Evolutionary conservation across 352 stramenopile genomes (phyloP).

Genomic region (Phytophthora hibernalis): DNA sequence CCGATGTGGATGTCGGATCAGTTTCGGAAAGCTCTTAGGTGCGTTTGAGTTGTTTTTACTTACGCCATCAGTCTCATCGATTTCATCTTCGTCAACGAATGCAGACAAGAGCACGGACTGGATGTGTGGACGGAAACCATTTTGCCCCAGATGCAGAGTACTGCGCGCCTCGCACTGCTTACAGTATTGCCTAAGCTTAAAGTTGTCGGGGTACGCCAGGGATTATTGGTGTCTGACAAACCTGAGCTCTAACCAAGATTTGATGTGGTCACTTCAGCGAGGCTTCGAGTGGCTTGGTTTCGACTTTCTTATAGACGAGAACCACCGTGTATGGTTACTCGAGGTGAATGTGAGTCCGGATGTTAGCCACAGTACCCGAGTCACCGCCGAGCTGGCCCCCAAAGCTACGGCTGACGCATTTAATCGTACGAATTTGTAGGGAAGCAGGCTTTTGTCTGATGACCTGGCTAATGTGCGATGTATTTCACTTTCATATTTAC

Average conservation of each 20-base stretch:
- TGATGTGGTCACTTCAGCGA: constrained; percentile 34
- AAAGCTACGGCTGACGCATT: constrained; percentile 59
- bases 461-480: neutral
- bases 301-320: constrained; percentile 81
- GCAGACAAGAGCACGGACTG: constrained; percentile 38
- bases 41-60: neutral
- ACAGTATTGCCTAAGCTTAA: constrained; percentile 55
- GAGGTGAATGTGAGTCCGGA: constrained; percentile 92
- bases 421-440: constrained; percentile 41
- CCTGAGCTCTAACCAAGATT: neutral
- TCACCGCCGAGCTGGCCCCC: constrained; percentile 63
- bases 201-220: constrained; percentile 50
- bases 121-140: constrained; percentile 63
- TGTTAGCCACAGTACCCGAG: constrained; percentile 76
- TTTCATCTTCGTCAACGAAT: neutral
- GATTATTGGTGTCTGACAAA: neutral
- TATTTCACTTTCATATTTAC: constrained; percentile 1
- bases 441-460: neutral
- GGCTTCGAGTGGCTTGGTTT: constrained; percentile 90
- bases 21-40: constrained; percentile 54
- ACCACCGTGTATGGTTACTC: constrained; percentile 69
- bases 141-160: constrained; percentile 68
- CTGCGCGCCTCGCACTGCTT: constrained; percentile 41
- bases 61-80: neutral
- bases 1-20: constrained; percentile 71